Evolutionary conservation across 805 yeast genomes (phyloP), one percentile per base, ranked within the genome.

Genomic region (Diddensiella caesifluorescens): DNA sequence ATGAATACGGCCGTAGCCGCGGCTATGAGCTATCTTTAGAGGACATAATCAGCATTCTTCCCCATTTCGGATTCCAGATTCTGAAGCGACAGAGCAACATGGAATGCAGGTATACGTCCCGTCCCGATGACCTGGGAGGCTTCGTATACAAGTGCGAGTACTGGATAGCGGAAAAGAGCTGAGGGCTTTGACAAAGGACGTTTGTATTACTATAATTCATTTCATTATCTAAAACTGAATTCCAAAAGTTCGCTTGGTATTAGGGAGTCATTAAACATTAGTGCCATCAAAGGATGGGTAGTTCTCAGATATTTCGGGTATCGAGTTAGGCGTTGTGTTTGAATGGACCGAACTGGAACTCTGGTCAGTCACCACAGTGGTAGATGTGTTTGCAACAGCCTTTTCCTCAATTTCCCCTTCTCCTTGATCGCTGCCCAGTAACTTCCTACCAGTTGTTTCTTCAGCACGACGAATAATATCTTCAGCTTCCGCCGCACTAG

Each of bases 101-200:
- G 9, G 62, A 67, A 13, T 62, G 79, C 5, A 65, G 72, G 0
- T 83, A 83, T 54, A 45, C 57, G 12, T 63, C 70, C 2, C 83
- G 79, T 51, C 51, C 55, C 0, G 54, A 60, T 39, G 59, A 77
- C 1, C 60, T 80, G 52, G 82, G 83, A 0, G 65, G 69, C 1
- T 81, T 72, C 68, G 58, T 57, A 3, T 83, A 80, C 53, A 63
- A 73, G 19, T 80, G 88, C 53, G 83, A 79, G 45, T 83, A 64
- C 52, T 83, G 88, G 88, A 75, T 80, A 2, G 80, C 81, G 43
- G 57, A 50, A 29, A 72, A 66, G 51, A 45, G 35, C 15, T 35
- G 34, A 41, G n/a, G n/a, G n/a, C n/a, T n/a, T n/a, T n/a, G n/a
- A n/a, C n/a, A n/a, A n/a, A n/a, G n/a, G n/a, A n/a, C n/a, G n/a